phyloP scores from a whole-genome alignment of 305 asterid genomes.

The Rubia peregrina region DNA sequence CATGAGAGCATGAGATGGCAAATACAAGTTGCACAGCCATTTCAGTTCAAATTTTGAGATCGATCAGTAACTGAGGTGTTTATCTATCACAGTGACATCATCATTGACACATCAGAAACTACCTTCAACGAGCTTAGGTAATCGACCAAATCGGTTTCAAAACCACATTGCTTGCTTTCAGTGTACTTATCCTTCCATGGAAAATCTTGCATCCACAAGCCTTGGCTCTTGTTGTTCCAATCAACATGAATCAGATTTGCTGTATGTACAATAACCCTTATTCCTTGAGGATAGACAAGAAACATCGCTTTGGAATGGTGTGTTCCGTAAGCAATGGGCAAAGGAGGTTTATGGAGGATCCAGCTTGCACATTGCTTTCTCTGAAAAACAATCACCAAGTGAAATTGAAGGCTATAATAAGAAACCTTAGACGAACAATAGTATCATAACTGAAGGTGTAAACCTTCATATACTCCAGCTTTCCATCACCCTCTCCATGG shows the following conservation, averaged over 20 bases:
- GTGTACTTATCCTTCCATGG: constrained; percentile 78
- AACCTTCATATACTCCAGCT: constrained; percentile 86
- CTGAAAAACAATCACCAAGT: constrained; percentile 39
- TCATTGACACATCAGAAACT: background rate
- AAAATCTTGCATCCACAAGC: constrained; percentile 99
- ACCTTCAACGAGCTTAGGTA: constrained; percentile 80
- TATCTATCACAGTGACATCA: background rate
- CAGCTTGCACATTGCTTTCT: constrained; percentile 71
- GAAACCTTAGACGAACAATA: constrained; percentile 23
- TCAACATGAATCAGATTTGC: constrained; percentile 89
- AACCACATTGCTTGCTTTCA: constrained; percentile 45
- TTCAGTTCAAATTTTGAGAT: background rate
- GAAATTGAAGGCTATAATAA: constrained; percentile 19
- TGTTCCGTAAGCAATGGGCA: constrained; percentile 96
- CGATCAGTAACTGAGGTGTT: background rate
- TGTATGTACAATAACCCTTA: constrained; percentile 82
- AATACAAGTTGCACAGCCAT: background rate
- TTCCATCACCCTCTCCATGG: constrained; percentile 94
- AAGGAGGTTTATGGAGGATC: constrained; percentile 94
- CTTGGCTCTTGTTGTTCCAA: constrained; percentile 98
- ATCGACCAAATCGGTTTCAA: constrained; percentile 82
- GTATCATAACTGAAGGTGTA: constrained; percentile 14
- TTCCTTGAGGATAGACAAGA: constrained; percentile 89
- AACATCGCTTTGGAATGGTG: constrained; percentile 98
- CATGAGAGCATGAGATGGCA: background rate